Base-by-base conservation (phyloP, 202 grass and related monocot species). In the Musa balbisiana region DNA sequence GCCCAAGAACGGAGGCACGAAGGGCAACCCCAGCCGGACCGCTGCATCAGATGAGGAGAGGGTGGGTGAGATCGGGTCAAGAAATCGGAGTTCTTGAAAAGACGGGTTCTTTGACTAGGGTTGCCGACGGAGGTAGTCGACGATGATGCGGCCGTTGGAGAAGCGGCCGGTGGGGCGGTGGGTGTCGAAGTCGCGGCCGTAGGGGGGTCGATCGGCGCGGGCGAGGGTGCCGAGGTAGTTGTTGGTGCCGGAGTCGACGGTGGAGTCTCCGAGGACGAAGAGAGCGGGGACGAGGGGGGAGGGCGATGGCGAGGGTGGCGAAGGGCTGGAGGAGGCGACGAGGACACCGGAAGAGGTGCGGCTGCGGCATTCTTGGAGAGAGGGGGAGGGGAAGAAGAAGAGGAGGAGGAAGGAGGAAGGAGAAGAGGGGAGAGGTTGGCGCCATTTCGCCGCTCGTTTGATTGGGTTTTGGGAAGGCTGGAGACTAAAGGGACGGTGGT, bases 261-360 rank as follows among this genome's bases (percentile, higher is more conserved):
- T 95, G 52, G 92, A 95, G 52, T 95, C 88, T 77, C 92, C 86
- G 71, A 95, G 78, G 49, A 95, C 84, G 84, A 95, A 95, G 58
- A 91, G 75, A 70, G 88, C 92, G 19, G 86, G 86, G 60, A 79
- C 88, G 62, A 89, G 88, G 5, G 73, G 80, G 15, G 1, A 9
- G 10, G 74, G 1, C 12, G 23, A 14, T 2, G 27, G 26, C 19
- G 16, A 9, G 14, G 55, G 29, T 2, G 27, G 17, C 26, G 73
- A 10, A 9, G 15, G 11, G 10, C 10, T 22, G 55, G 73, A 20
- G 73, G 3, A 13, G 17, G 59, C 25, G 53, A 14, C 11, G 72
- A 52, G 5, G 74, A 8, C 52, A 51, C 58, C n/a, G 62, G 54
- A 6, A 56, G 27, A 24, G 71, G 33, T 55, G 52, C 11, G 51